A percentile compares a stretch with the other conserved stretches of the same genome.
These are phyloP conservation scores for Terfezia boudieri DNA, from an alignment of 495 filamentous ascomycete species.

Conservation along the genomic window DNA sequence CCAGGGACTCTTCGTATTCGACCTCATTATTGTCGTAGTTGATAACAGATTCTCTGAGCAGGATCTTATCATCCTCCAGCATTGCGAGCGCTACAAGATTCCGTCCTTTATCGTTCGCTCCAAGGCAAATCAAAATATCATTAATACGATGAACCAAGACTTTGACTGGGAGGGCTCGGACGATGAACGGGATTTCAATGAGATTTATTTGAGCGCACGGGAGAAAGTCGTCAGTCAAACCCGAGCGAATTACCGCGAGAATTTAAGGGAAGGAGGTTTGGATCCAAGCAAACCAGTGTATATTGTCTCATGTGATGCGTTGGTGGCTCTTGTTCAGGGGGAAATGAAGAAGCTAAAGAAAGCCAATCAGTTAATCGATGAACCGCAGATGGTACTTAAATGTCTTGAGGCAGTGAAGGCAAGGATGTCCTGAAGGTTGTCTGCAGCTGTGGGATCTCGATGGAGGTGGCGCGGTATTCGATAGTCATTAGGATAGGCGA, in stretches of 20 bases:
- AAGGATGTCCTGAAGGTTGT: neutral
- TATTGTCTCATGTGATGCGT: neutral
- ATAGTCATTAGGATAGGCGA: no score
- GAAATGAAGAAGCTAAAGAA: neutral
- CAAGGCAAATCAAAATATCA: slow-evolving; percentile 8
- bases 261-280: neutral
- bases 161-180: neutral
- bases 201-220: neutral
- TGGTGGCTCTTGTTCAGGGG: neutral
- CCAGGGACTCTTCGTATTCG: slow-evolving; percentile 10
- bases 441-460: no score
- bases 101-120: slow-evolving; percentile 9
- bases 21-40: slow-evolving; percentile 6
- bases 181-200: neutral
- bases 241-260: neutral
- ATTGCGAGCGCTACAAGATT: slow-evolving; percentile 8
- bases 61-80: slow-evolving; percentile 3
- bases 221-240: neutral
- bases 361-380: neutral
- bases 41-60: slow-evolving; percentile 3
- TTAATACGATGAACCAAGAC: neutral
- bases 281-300: neutral
- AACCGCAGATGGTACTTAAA: neutral
- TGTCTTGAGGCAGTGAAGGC: neutral
- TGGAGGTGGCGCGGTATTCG: no score